Base-by-base conservation (phyloP, 2,329 filamentous ascomycete species). In the Dothistroma septosporum region DNA sequence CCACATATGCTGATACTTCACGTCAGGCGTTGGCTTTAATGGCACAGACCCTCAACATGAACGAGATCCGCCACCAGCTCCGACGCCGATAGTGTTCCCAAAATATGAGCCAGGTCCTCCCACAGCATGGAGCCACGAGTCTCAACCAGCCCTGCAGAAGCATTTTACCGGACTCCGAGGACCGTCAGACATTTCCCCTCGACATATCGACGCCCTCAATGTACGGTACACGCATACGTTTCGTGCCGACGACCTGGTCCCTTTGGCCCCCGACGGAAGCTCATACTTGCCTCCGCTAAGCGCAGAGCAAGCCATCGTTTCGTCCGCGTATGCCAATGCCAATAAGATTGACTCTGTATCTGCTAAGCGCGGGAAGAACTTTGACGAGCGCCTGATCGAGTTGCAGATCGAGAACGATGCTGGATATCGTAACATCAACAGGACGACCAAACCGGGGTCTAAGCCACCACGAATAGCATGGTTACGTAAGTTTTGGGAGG, bases 401-500 rank as follows among this genome's bases (percentile, higher is more conserved):
- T 72, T 87, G 16, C 69, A 76, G 5, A 73, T 81, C 58, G 79
- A 81, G 35, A 86, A 86, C 62, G 79, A 83, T 60, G 81, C 82
- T 67, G 83, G 79, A 1, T 87, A 84, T 67, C 77, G 81, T n/a
- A 80, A 80, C 53, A 76, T 86, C 56, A 77, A 78, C 37, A 78
- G 83, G 11, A 76, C 81, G 53, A 77, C 78, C 12, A 74, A 73
- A 24, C 75, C 78, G 21, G 78, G 78, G 4, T 76, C 76, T 14
- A 72, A 76, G 57, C 78, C 79, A 19, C 76, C 83, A 5, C 78
- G 81, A 16, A 67, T 87, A 49, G 79, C 81, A 0, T 81, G 85
- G 64, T 79, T 83, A 61, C 77, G 85, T 56, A 85, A 83, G 59
- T 87, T 87, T 71, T 87, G 82, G 80, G 78, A 80, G 55, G 80